Evolutionary conservation across 1,139 yeast genomes (phyloP), one percentile per base, ranked within the genome.

Genomic region (Yamadazyma blattariae): DNA sequence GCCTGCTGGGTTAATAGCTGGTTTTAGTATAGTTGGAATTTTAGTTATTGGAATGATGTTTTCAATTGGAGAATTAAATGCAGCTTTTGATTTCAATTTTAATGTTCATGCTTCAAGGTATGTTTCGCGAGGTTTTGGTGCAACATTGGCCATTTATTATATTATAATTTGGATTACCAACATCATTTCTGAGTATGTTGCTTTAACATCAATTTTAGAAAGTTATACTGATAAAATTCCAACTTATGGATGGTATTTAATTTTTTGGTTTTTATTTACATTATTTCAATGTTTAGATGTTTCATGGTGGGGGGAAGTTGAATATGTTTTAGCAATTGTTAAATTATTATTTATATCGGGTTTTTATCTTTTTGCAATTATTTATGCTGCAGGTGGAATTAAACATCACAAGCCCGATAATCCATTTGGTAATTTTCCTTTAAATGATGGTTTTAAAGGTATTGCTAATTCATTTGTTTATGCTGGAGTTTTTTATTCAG

Each of bases 401-500:
- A 45, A 51, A 38, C 66, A 70, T 65, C 55, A 61, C 42, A 35
- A 51, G 28, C 72, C 73, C 0, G 72, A 72, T 4, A 64, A 67
- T 40, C 71, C 70, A 3, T 50, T 51, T 33, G 58, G 61, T 4
- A 69, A 65, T 31, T 64, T 65, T 12, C 72, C 72, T 5, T 52
- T 64, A 42, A 71, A 66, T 15, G 42, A 58, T 41, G 71, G 71
- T 1, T 60, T 67, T 45, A 50, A 56, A 35, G 73, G 73, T 0
- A 64, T 66, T 42, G 64, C 66, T 25, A 53, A 51, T 14, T 56
- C 64, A 7, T 67, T 66, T 38, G 68, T 59, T 9, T 74, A 82
- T 23, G 82, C 87, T 2, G 70, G 82, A 13, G 79, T 77, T 51
- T 81, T 84, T 6, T 78, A 73, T 46, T 83, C 84, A 43, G 87